Base-by-base conservation (phyloP, 2,329 filamentous ascomycete species). In the Fusarium multiceps region DNA sequence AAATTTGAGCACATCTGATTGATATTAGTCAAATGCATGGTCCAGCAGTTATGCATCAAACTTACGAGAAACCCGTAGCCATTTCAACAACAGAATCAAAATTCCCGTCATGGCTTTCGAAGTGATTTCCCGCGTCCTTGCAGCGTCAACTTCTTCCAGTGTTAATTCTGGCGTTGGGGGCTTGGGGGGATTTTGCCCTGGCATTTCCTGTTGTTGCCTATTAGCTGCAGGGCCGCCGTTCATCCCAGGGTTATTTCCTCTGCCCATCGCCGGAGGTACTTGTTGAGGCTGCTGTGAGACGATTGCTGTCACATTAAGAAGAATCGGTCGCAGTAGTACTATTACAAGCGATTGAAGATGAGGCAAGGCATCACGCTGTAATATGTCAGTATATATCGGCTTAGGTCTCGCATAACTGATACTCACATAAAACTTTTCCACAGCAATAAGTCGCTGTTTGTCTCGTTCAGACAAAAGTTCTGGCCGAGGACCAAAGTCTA, bases 41-140 rank as follows among this genome's bases (percentile, higher is more conserved):
- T 16, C 12, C 25, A 20, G 32, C 6, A 25, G 13, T 20, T 30
- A 23, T 34, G 4, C n/a, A n/a, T 54, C 14, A 28, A 40, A 78
- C 93, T 84, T 84, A 97, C 93, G 96, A 61, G 94, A 98, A 56
- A 97, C 84, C 78, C 97, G 97, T 74, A 98, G 91, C 96, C 96
- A 99, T 80, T 98, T 99, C 65, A 98, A 78, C 46, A 98, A 81
- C n/a, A 97, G 83, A 28, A 99, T 83, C 28, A 99, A 82, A 58
- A 94, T 92, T 2, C 92, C 94, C n/a, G 94, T 96, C 23, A 97
- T 91, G 1, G 95, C 95, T 80, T 98, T 98, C 27, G 91, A 89
- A 14, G 92, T 92, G 54, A 99, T 94, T 79, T 99, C 96, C 59
- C 95, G 89, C 18, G 89, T 90, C 51, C 97, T 88, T 57, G 92